Evolutionary conservation across 1,284 basidiomycete genomes (phyloP).

Genomic region (Spongiforma sp.): DNA sequence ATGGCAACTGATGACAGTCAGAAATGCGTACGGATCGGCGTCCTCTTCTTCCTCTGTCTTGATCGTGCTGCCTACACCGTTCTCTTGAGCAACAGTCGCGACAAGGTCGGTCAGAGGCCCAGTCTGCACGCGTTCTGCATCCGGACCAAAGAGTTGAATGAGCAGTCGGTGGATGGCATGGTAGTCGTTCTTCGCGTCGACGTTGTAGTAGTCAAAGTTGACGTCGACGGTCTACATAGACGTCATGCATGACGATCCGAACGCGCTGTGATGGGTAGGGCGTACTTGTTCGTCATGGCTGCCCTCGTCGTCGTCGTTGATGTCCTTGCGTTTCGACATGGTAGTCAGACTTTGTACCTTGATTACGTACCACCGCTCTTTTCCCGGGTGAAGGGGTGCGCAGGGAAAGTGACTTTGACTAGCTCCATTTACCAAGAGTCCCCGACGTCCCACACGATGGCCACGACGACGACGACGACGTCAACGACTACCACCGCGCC

Average conservation of each 20-base stretch:
- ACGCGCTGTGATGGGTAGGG: neutral
- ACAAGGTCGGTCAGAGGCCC: conserved; percentile 82
- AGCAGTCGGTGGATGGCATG: conserved; percentile 85
- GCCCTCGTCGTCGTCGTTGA: conserved; percentile 13
- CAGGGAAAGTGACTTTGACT: too few relatives aligned
- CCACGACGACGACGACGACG: conserved; percentile 24
- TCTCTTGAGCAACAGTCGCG: conserved; percentile 62
- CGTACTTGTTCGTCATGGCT: conserved; percentile 24
- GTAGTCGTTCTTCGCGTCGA: conserved; percentile 83
- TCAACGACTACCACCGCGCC: conserved; percentile 14
- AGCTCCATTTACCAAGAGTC: too few relatives aligned
- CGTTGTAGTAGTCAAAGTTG: conserved; percentile 92
- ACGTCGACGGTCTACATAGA: conserved; percentile 67
- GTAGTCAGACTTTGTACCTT: too few relatives aligned
- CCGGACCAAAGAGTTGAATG: conserved; percentile 81
- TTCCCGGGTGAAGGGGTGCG: too few relatives aligned
- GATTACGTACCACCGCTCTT: too few relatives aligned
- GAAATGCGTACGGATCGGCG: conserved; percentile 80
- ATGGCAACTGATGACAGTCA: conserved; percentile 84
- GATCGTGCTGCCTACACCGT: conserved; percentile 80
- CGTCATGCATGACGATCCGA: neutral
- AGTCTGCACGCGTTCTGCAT: conserved; percentile 73
- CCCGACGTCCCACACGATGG: conserved; percentile 25
- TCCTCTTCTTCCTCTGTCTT: conserved; percentile 91
- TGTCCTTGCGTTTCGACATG: conserved; percentile 37